A percentile compares a stretch with the other conserved stretches of the same genome.
phyloP scores from a whole-genome alignment of 2,329 filamentous ascomycete genomes.

The Hypoxylon sp. region DNA sequence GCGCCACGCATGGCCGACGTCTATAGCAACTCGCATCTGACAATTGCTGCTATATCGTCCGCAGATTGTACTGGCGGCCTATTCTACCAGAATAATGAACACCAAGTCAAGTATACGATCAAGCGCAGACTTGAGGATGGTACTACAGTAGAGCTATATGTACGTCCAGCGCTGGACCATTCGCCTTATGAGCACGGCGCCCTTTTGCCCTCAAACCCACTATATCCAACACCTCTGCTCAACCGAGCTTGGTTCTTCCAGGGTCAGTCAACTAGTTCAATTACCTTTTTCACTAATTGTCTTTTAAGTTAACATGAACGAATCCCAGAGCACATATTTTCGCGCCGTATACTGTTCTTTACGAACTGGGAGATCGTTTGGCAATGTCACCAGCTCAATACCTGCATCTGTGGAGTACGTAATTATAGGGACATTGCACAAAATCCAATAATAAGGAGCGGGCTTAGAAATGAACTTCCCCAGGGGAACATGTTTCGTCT shows the following conservation, averaged over 20 bases:
- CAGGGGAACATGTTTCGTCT: background rate
- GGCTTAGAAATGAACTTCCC: background rate
- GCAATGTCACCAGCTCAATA: background rate
- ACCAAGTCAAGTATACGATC: background rate
- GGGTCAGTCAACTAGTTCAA: conserved; percentile 2
- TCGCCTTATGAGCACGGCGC: background rate
- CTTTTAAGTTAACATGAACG: background rate
- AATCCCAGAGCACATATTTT: background rate
- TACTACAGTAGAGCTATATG: background rate
- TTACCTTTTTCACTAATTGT: background rate
- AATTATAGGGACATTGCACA: background rate
- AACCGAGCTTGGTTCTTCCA: conserved; percentile 3
- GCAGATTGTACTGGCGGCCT: background rate
- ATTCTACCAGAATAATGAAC: background rate
- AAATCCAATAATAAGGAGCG: background rate
- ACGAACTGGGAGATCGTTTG: conserved; percentile 11
- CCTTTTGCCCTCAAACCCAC: background rate
- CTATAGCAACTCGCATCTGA: conserved; percentile 9
- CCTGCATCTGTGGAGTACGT: conserved; percentile 6
- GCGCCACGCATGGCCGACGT: conserved; percentile 11
- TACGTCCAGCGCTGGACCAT: conserved; percentile 10
- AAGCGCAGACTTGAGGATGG: conserved; percentile 2
- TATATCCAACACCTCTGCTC: conserved; percentile 4
- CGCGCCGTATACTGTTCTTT: conserved; percentile 13
- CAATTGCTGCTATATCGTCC: background rate